Conservation (phyloP, 2,329 filamentous ascomycete species). For the Cadophora gregata region DNA sequence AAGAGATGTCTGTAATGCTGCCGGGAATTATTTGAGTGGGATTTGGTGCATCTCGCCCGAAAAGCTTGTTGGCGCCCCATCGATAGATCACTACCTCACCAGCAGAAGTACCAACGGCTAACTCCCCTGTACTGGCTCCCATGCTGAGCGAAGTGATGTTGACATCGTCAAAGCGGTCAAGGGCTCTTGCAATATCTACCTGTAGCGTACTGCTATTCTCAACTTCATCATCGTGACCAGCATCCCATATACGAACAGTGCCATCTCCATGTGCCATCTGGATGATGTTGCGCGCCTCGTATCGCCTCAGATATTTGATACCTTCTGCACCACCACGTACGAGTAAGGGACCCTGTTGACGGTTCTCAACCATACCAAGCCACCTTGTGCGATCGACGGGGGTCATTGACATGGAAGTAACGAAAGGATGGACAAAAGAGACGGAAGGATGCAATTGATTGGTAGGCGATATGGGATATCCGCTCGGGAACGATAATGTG, state of each 20-base stretch:
- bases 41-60: constrained; percentile 65
- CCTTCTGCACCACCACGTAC: constrained; percentile 80
- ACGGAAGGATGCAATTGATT: constrained; percentile 91
- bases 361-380: constrained; percentile 88
- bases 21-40: constrained; percentile 65
- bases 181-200: constrained; percentile 82
- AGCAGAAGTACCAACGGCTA: constrained; percentile 78
- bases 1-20: constrained; percentile 75
- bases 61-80: constrained; percentile 82
- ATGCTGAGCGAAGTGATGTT: constrained; percentile 82
- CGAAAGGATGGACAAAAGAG: constrained; percentile 88
- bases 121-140: constrained; percentile 79
- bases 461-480: constrained; percentile 87
- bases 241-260: constrained; percentile 91
- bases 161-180: constrained; percentile 79
- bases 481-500: constrained; percentile 90
- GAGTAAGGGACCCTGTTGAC: constrained; percentile 78
- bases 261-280: constrained; percentile 90
- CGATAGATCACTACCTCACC: constrained; percentile 89
- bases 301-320: constrained; percentile 72
- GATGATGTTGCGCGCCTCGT: constrained; percentile 83
- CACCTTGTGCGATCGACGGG: constrained; percentile 79
- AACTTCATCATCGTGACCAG: constrained; percentile 89
- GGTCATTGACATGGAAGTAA: constrained; percentile 74
- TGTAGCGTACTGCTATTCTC: constrained; percentile 85